These are phyloP conservation scores for Jamesozyma lodderae DNA, from an alignment of 805 yeast species.

Conservation along the genomic window DNA sequence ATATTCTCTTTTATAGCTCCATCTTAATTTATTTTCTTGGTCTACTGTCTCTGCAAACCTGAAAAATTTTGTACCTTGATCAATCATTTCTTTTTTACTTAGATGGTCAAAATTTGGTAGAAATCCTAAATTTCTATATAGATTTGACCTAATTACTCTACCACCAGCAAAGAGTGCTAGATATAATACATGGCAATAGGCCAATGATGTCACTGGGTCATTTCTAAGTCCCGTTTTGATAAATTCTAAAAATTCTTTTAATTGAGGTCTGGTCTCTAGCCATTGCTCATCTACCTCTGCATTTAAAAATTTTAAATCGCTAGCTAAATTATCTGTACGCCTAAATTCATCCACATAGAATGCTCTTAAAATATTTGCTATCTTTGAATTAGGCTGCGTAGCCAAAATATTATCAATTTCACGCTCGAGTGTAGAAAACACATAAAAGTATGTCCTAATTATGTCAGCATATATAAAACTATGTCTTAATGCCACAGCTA, in stretches of 20 bases:
- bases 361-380: constrained; percentile 38
- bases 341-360: constrained; percentile 68
- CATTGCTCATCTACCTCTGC: constrained; percentile 28
- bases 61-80: constrained; percentile 58
- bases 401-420: constrained; percentile 38
- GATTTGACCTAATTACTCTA: constrained; percentile 55
- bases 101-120: constrained; percentile 68
- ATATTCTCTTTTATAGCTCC: constrained; percentile 62
- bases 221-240: constrained; percentile 44
- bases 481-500: constrained; percentile 70
- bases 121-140: constrained; percentile 57
- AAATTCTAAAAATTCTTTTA: constrained; percentile 54
- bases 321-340: constrained; percentile 45
- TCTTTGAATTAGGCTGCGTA: constrained; percentile 24
- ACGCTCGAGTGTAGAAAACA: constrained; percentile 56
- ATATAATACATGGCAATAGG: constrained; percentile 80
- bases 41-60: constrained; percentile 35
- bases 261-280: constrained; percentile 32
- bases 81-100: constrained; percentile 52
- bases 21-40: constrained; percentile 57
- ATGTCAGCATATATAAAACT: constrained; percentile 75
- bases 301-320: constrained; percentile 63
- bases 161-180: constrained; percentile 86
- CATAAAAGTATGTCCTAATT: constrained; percentile 61
- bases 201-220: constrained; percentile 64